Base-by-base conservation (phyloP, 352 stramenopile genomes). In the Phytophthora uliginosa region DNA sequence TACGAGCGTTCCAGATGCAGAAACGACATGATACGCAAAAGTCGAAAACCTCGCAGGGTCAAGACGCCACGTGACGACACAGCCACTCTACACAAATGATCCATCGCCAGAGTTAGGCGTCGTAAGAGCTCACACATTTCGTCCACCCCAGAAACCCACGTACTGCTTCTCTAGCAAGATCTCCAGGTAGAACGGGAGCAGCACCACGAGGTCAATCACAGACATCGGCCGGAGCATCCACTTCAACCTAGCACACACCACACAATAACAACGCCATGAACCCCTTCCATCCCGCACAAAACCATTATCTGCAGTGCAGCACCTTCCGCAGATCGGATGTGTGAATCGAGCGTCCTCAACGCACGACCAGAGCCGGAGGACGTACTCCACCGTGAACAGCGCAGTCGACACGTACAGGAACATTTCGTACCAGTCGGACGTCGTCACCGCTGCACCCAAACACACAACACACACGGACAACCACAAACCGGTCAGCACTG, bases 141-240 rank as follows among this genome's bases (percentile, higher is more conserved):
- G 3, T 42, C 12, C 45, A 53, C 9, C 47, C 26, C 47, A 28
- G 7, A 4, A 20, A 36, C 7, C 13, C 55, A 83, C 87, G 63
- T 65, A 94, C 85, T 86, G 69, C 6, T 86, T 77, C 60, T 93
- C 78, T 36, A 86, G 76, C 31, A 76, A 81, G n/a, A 96, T 93
- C 65, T 95, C 89, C 3, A 96, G 45, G 71, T 91, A 96, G 59
- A 94, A 96, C 8, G 89, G 89, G 20, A 95, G 59, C 18, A 96
- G 76, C 8, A 92, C 85, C 36, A 90, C 61, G 17, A 95, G 76
- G 42, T 95, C 89, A 53, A 96, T 95, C 22, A 95, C 18, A 0
- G 89, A 95, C 85, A 95, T 94, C 1, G 89, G 88, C 24, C 79
- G 81, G 0, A 86, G 12, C 88, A 95, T 95, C 89, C 89, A 96